Percentiles rank a stretch among this genome's conserved stretches.
Evolutionary conservation across 2,329 filamentous ascomycete genomes (phyloP).

Genomic region (Xylariales sp.): DNA sequence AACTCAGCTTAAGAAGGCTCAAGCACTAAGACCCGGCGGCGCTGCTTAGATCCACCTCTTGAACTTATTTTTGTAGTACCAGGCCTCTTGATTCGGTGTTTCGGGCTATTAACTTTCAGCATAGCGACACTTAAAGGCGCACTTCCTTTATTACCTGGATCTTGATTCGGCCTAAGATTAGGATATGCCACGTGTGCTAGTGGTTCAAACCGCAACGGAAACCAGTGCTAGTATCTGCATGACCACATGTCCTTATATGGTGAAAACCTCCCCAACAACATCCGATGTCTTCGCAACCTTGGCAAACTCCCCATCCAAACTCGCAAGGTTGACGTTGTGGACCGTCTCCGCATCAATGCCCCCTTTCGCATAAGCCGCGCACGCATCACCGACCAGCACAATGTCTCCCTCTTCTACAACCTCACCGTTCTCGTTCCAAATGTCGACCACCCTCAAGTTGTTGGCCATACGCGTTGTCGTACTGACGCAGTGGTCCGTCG

Average conservation of each 20-base stretch:
- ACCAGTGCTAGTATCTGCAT: too few relatives aligned
- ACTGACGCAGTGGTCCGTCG: conserved; percentile 45
- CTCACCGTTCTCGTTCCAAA: conserved; percentile 19
- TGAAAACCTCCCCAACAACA: conserved; percentile 15
- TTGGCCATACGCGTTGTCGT: conserved; percentile 43
- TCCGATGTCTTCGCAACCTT: conserved; percentile 32
- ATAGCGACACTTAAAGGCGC: too few relatives aligned
- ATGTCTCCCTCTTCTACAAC: conserved; percentile 27
- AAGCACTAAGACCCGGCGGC: not conserved
- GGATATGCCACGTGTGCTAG: too few relatives aligned
- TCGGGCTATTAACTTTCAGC: too few relatives aligned
- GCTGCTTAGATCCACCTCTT: too few relatives aligned
- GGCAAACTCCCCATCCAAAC: conserved; percentile 40
- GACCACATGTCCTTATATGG: too few relatives aligned
- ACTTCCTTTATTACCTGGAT: too few relatives aligned
- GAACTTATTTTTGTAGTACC: too few relatives aligned
- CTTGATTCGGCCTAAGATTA: too few relatives aligned
- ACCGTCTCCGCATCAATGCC: conserved; percentile 40
- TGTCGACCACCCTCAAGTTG: conserved; percentile 38
- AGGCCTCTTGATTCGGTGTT: too few relatives aligned
- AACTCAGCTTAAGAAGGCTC: conserved; percentile 30
- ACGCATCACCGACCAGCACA: conserved; percentile 40
- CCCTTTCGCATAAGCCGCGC: conserved; percentile 38
- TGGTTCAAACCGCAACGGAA: too few relatives aligned
- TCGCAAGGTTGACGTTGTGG: conserved; percentile 38